These are phyloP conservation scores for Halenospora varia DNA, from an alignment of 495 filamentous ascomycete genomes.

Conservation along the genomic window DNA sequence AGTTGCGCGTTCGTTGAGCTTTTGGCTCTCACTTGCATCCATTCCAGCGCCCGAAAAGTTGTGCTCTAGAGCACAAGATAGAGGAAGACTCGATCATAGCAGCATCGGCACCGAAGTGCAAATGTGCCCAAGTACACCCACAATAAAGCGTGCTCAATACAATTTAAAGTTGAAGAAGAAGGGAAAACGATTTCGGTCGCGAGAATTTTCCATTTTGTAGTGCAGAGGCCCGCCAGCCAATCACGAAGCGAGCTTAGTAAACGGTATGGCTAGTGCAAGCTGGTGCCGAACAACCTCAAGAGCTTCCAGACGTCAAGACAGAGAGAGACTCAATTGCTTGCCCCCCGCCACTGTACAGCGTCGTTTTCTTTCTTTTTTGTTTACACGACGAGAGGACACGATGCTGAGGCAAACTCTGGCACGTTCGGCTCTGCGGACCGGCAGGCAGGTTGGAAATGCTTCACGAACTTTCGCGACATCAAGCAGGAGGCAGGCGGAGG, in stretches of 20 bases:
- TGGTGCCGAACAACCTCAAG: conserved; percentile 14
- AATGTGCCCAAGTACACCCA: conserved; percentile 60
- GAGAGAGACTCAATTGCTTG: conserved; percentile 13
- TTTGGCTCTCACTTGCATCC: conserved; percentile 52
- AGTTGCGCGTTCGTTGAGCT: conserved; percentile 40
- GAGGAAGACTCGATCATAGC: conserved; percentile 51
- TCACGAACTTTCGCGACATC: conserved; percentile 74
- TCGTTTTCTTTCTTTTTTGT: conserved; percentile 30
- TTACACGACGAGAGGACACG: conserved; percentile 48
- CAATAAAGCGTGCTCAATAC: conserved; percentile 62
- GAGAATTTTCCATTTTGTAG: conserved; percentile 25
- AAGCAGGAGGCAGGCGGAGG: conserved; percentile 70
- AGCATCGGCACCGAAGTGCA: conserved; percentile 30
- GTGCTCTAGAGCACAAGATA: conserved; percentile 59
- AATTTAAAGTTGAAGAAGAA: conserved; percentile 39
- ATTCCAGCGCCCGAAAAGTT: conserved; percentile 46
- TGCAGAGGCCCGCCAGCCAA: conserved; percentile 25
- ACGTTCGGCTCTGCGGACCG: conserved; percentile 79
- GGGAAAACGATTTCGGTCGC: conserved; percentile 30
- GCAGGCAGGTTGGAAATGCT: conserved; percentile 58
- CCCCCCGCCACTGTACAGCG: conserved; percentile 24
- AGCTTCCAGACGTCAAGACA: conserved; percentile 16
- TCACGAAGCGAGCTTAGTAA: conserved; percentile 27
- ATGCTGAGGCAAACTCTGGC: conserved; percentile 87
- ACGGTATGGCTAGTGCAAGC: background rate